phyloP scores from a whole-genome alignment of 2,329 filamentous ascomycete species.

The Calonectria multiphialidica region DNA sequence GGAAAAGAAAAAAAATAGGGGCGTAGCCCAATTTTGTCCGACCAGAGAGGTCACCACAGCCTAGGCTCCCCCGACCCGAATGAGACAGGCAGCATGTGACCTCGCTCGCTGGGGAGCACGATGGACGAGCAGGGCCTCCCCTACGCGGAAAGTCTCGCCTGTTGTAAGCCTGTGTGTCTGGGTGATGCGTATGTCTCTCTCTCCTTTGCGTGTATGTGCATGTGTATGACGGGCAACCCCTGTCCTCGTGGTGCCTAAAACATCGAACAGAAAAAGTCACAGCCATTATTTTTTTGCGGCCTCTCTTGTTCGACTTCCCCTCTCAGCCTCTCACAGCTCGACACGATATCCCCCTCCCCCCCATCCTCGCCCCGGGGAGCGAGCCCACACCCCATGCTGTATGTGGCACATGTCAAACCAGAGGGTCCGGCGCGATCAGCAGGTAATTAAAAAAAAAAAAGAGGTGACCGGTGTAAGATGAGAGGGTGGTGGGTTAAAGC shows the following conservation, averaged over 20 bases:
- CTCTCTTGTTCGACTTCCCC: conserved; percentile 16
- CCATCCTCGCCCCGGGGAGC: neutral
- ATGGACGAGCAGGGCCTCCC: neutral
- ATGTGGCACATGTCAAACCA: conserved; percentile 40
- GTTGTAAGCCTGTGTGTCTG: neutral
- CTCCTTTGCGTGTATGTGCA: neutral
- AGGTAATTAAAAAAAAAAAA: conserved; percentile 9
- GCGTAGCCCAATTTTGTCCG: neutral
- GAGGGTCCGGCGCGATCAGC: neutral
- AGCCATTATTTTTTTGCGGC: conserved; percentile 30
- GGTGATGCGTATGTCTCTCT: neutral
- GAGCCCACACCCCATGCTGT: conserved; percentile 14
- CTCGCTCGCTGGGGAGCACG: neutral
- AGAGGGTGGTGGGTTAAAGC: neutral
- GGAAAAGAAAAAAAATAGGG: conserved; percentile 1
- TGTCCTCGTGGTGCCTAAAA: neutral
- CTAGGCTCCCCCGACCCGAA: neutral
- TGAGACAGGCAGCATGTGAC: conserved; percentile 15
- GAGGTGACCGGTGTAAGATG: conserved; percentile 3
- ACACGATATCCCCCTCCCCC: conserved; percentile 44
- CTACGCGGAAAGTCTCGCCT: neutral
- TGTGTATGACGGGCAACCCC: neutral
- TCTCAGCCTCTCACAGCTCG: conserved; percentile 48
- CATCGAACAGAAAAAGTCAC: conserved; percentile 8
- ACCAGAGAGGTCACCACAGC: neutral